Conservation (phyloP, 495 filamentous ascomycete species). For the Chaetomium cochliodes region DNA sequence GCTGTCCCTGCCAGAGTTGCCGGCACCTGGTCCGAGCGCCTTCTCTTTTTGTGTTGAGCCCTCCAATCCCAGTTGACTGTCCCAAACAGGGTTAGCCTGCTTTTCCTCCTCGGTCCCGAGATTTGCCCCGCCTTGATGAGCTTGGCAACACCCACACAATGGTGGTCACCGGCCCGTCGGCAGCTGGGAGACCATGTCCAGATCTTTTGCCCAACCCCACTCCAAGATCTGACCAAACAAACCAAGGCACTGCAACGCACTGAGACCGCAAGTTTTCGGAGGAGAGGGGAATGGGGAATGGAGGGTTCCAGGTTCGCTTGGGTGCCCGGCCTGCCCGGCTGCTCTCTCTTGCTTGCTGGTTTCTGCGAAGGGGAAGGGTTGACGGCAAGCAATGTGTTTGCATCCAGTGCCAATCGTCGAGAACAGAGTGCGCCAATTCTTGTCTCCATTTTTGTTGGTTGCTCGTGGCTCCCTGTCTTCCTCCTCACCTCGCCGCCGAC, state of each 20-base stretch:
- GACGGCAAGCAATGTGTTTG: not conserved
- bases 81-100: not conserved
- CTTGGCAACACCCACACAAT: not conserved
- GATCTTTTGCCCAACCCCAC: not conserved
- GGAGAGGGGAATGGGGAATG: no score
- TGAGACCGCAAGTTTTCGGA: no score
- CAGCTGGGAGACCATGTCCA: constrained; percentile 1
- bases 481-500: constrained; percentile 13
- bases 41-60: constrained; percentile 18
- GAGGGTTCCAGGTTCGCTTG: no score
- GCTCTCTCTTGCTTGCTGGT: not conserved
- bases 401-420: not conserved
- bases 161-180: not conserved
- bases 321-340: no score
- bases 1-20: not conserved
- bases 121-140: not conserved
- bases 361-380: not conserved
- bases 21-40: not conserved
- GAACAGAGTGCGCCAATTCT: constrained; percentile 1
- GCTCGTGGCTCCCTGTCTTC: not conserved
- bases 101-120: constrained; percentile 10
- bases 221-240: not conserved
- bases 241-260: no score
- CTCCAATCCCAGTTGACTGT: constrained; percentile 2
- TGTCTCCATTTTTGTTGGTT: not conserved